Base-by-base conservation (phyloP, 2,329 filamentous ascomycete genomes). In the Exophiala calicioides region DNA sequence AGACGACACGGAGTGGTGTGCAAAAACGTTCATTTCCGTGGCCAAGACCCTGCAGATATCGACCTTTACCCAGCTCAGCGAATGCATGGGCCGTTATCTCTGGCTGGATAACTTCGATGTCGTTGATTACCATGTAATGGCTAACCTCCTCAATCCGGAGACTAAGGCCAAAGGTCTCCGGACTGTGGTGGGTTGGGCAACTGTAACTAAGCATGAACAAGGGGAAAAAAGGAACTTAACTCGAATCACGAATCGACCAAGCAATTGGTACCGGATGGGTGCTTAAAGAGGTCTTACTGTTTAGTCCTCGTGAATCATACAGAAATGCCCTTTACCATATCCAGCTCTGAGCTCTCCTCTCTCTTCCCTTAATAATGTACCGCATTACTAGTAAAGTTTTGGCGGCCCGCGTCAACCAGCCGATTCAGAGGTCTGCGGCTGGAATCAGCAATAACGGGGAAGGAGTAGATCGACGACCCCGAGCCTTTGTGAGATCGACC, bases 71-170 rank as follows among this genome's bases (percentile, higher is more conserved):
- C 5, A 18, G 5, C 13, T 37, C 10, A 5, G 34, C 9, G 13
- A 37, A n/a, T 37, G 13, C 34, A 9, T 37, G 8, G 8, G 34
- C 13, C 34, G 20, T 8, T 37, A 18, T 23, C 34, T 37, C 8
- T 37, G 34, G 34, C 19, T 37, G 13, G 34, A 37, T 13, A 37
- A 18, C 13, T 37, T 37, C 18, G 34, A 37, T 8, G 9, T 37
- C 8, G 20, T 37, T 23, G 34, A 37, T 20, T 37, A 5, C 18
- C 8, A 37, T 23, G 34, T 37, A 8, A 18, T 37, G 34, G 19
- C 9, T 5, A 13, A 23, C 8, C 13, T 37, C 5, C 18, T 37
- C 9, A 20, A 37, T 20, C 19, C n/a, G 5, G 18, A 37, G 13
- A 37, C 34, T 6, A 5, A 13, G 8, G 5, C n/a, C 5, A 16